Conservation (phyloP, 1,139 yeast species). For the Yamadazyma dushanensis region DNA sequence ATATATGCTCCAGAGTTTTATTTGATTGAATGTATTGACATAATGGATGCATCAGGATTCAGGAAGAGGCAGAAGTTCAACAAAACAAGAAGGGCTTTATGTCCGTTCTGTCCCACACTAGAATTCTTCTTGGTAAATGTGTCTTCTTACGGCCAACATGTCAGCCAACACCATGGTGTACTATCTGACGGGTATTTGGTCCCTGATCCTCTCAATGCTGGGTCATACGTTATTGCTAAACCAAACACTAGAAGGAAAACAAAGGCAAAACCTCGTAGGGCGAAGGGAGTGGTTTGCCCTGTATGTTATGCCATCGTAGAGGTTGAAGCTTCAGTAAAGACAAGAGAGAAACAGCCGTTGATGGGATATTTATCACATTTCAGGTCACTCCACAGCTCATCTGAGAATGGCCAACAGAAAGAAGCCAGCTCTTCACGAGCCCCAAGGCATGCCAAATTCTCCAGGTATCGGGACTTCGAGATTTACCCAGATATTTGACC, state of each 20-base stretch:
- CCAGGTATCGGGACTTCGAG: too few relatives aligned
- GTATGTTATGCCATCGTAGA: conserved; percentile 4
- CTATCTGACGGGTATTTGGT: conserved; percentile 24
- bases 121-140: conserved; percentile 31
- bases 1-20: conserved; percentile 11
- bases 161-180: conserved; percentile 35
- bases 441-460: too few relatives aligned
- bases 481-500: too few relatives aligned
- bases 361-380: conserved; percentile 5
- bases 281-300: conserved; percentile 5
- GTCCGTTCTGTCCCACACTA: conserved; percentile 33
- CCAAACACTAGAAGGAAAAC: conserved; percentile 3
- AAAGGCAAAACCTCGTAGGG: conserved; percentile 4
- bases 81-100: conserved; percentile 31
- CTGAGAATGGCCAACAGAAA: too few relatives aligned
- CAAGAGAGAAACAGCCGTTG: conserved; percentile 3
- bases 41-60: not conserved
- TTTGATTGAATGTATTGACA: conserved; percentile 4
- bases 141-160: conserved; percentile 36
- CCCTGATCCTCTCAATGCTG: conserved; percentile 23
- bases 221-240: conserved; percentile 1
- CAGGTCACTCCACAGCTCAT: conserved; percentile 3
- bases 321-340: conserved; percentile 4
- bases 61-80: conserved; percentile 12
- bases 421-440: too few relatives aligned